Evolutionary conservation across 192 early-diverging fungal species (phyloP), one percentile per base, ranked within the genome.

Genomic region (Rhizoclosmatium sp.): DNA sequence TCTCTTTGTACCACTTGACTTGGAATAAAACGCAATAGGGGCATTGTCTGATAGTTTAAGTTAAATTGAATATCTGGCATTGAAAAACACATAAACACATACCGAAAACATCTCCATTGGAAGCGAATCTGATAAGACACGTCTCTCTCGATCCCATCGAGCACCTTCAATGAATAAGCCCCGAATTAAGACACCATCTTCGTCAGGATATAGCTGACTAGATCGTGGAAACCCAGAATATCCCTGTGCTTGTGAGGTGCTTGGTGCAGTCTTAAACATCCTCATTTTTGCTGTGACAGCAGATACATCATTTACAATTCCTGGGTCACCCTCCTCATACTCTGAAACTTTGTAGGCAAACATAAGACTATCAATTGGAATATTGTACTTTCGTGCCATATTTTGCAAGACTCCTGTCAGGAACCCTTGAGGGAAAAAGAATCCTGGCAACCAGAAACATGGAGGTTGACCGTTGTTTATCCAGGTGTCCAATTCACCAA

Each of bases 101-200:
- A 91, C 90, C 70, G 90, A 88, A 76, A 81, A 88, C 90, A 91
- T 91, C 73, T 91, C 90, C 90, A 91, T 91, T 4, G 90, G 85
- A 71, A 86, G 87, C 45, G 90, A 88, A 62, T 91, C 90, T 71
- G 90, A 88, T 4, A 91, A 45, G 19, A 85, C n/a, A 39, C 81
- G 51, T 54, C 84, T 84, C 47, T 89, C 84, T 44, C 80, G 47
- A 81, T 91, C 90, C 87, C 88, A 91, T 64, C 88, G 66, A 2
- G 90, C 90, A 5, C 90, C 90, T 80, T 91, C 90, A 51, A 91
- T 82, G 54, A 79, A 91, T 59, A 91, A 64, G 0, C 90, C 90
- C 40, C 80, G 71, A 65, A 91, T 82, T n/a, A 88, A 77, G 44
- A 88, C 90, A 14, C 90, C 90, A 71, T 91, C 89, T 56, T 84